Evolutionary conservation across 23 red algal genomes (phyloP), one percentile per base, ranked within the genome.

Genomic region (Gracilaria domingensis): DNA sequence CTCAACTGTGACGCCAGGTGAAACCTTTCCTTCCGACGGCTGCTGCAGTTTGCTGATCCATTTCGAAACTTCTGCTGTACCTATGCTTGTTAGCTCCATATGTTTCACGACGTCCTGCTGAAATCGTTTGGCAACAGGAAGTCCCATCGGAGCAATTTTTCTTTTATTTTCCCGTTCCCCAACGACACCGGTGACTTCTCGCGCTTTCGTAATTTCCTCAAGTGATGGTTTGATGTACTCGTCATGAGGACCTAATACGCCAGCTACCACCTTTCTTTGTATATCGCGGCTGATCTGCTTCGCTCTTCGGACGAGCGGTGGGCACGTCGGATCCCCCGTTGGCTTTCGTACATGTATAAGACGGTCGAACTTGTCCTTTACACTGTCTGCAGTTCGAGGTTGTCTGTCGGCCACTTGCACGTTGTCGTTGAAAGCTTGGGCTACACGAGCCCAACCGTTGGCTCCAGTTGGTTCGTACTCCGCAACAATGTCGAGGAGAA

Each of bases 401-500:
- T 7, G 4, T 45, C 42, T 4, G 11, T 45, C 42, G 5, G 42
- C 42, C 4, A 45, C 42, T 4, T 45, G 4, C 11, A 45, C 11
- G 42, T 45, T 11, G 38, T 81, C 36, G 50, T 81, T 40, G 50
- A 81, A 55, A 8, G 55, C 49, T 1, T 36, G 30, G 55, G 45
- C 26, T 21, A 81, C 50, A 35, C 37, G 37, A n/a, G 1, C 40
- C 38, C 77, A 81, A 81, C 50, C 2, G 50, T 81, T 81, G 21
- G 77, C 38, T 21, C 77, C 30, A 4, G 50, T 40, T 24, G 77
- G 77, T 24, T 55, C 50, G 30, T 24, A 18, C 50, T 55, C 77
- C 30, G 18, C 77, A 50, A 81, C 23, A 54, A 81, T 50, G 21
- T 81, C 45, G 24, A 81, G 77, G 17, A 81, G 77, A 55, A 34